A percentile compares a stretch with the other conserved stretches of the same genome.
Conservation (phyloP, 2,329 filamentous ascomycete species). For the Aspergillus persii region DNA sequence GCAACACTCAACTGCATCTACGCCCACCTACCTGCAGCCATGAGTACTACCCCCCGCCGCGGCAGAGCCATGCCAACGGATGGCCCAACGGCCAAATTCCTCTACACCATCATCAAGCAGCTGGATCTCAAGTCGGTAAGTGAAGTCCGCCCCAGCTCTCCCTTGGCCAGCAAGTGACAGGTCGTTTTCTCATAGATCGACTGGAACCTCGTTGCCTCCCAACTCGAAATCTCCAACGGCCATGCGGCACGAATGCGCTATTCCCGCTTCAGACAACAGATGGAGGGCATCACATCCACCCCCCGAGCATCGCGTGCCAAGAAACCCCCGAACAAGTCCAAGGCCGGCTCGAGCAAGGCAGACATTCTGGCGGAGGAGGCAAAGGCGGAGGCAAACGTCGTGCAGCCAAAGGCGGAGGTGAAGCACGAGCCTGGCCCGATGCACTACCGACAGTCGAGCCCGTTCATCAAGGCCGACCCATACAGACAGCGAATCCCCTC, state of each 20-base stretch:
- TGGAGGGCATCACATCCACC: conserved; percentile 44
- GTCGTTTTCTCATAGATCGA: conserved; percentile 45
- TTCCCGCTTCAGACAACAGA: conserved; percentile 53
- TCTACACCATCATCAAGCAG: conserved; percentile 57
- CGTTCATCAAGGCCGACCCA: conserved; percentile 26
- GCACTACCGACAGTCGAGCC: conserved; percentile 4
- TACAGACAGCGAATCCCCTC: conserved; percentile 7
- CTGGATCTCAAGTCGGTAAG: conserved; percentile 52
- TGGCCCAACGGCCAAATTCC: conserved; percentile 49
- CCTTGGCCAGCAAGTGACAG: not conserved
- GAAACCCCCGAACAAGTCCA: conserved; percentile 24
- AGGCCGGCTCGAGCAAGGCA: conserved; percentile 16
- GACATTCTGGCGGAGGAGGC: conserved; percentile 7
- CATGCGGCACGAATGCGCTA: conserved; percentile 59
- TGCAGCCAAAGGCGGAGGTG: conserved; percentile 10
- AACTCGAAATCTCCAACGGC: conserved; percentile 54
- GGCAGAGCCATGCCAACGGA: conserved; percentile 49
- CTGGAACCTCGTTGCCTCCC: conserved; percentile 51
- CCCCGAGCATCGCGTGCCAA: conserved; percentile 23
- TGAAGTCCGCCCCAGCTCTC: conserved; percentile 1
- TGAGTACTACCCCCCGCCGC: conserved; percentile 38
- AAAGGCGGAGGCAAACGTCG: conserved; percentile 7
- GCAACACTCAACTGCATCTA: not conserved
- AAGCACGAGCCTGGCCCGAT: conserved; percentile 10
- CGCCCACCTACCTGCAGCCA: conserved; percentile 5